Evolutionary conservation across 2,329 filamentous ascomycete genomes (phyloP), one percentile per base, ranked within the genome.

Genomic region (Colletotrichum cereale): DNA sequence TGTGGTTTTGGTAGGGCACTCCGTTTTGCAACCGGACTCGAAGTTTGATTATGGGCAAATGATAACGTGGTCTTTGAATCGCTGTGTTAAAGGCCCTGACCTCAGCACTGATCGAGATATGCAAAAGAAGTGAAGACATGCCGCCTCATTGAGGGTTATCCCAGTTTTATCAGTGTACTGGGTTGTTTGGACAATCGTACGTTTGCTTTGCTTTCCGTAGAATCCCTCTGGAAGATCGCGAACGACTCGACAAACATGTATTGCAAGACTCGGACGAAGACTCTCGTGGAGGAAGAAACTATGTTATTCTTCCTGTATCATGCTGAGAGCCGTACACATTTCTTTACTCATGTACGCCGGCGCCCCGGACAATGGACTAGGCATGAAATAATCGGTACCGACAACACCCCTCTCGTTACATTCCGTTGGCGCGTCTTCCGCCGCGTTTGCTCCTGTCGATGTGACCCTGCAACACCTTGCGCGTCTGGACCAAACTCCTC

Each of bases 401-500:
- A 56, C 5, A 10, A 8, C 31, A n/a, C 7, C 47, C 31, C 21
- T 5, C 16, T 67, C 36, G n/a, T n/a, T 73, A 73, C 62, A 64
- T 72, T 53, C 67, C 62, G 80, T 98, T 98, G 66, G 92, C 90
- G 78, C 94, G 89, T 81, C 91, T 90, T 8, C 96, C 96, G 64
- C 95, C 96, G 73, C 90, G 90, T 85, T 97, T 97, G 79, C 90
- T 91, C 80, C 95, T 88, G 68, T 95, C 91, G 36, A 96, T 88
- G 82, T 98, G 96, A 2, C 91, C 93, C 80, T 89, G 92, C 75
- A 98, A 82, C 44, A 95, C 90, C 84, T 92, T 94, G 78, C 89
- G 90, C 74, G 94, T 95, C 83, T 98, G 92, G 16, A 93, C 90
- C 82, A 99, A 84, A 88, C 94, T 97, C 78, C 95, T 89, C 91